Conservation (phyloP, 805 yeast species). For the Spathaspora gorwiae region DNA sequence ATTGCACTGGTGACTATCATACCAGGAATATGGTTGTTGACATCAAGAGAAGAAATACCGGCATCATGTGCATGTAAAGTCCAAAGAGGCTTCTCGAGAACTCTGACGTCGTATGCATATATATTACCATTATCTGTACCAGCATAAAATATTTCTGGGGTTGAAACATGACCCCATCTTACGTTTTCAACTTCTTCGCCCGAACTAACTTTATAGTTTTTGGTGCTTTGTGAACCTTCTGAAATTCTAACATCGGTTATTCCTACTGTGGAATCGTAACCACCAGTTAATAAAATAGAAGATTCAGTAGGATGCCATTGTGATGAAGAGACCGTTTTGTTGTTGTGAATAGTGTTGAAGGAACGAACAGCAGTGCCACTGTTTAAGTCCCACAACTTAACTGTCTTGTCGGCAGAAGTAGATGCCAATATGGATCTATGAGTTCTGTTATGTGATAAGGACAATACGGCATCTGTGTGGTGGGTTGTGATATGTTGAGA, state of each 20-base stretch:
- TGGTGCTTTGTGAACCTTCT: constrained; percentile 55
- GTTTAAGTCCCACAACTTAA: constrained; percentile 91
- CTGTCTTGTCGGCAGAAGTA: constrained; percentile 91
- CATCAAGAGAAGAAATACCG: constrained; percentile 78
- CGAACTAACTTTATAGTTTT: constrained; percentile 54
- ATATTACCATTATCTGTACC: constrained; percentile 91
- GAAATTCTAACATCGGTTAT: constrained; percentile 81
- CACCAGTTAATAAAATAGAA: constrained; percentile 78
- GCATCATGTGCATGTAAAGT: constrained; percentile 95
- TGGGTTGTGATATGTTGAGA: constrained; percentile 59
- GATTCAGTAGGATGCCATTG: constrained; percentile 77
- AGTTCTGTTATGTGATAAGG: constrained; percentile 73
- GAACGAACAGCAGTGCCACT: constrained; percentile 75
- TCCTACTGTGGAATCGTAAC: constrained; percentile 82
- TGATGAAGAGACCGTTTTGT: constrained; percentile 77
- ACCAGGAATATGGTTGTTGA: constrained; percentile 64
- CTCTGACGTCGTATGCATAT: constrained; percentile 82
- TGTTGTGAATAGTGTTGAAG: constrained; percentile 63
- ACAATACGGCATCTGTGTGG: constrained; percentile 91
- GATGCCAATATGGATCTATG: constrained; percentile 87
- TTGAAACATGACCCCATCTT: constrained; percentile 57
- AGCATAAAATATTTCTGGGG: constrained; percentile 58
- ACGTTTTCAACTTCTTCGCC: constrained; percentile 85
- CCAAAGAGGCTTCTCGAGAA: constrained; percentile 73
- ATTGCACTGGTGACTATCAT: constrained; percentile 82